Conservation (phyloP, 2,329 filamentous ascomycete genomes). For the Trichoderma sp. region DNA sequence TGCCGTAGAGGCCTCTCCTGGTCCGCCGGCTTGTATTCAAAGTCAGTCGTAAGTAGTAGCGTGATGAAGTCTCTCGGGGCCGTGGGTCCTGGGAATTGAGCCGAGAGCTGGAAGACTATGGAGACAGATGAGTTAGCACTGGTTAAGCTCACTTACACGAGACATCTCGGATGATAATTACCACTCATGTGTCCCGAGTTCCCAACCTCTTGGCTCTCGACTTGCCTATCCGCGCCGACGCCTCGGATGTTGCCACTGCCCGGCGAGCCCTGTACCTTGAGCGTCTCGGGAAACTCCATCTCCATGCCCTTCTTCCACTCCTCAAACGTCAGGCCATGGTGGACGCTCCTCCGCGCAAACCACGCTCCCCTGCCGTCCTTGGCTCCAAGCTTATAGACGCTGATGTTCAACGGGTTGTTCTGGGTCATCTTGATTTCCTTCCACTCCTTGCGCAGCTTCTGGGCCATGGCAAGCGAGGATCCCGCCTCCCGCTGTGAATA, state of each 20-base stretch:
- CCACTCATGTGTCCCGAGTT: slow-evolving; percentile 65
- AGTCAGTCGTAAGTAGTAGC: slow-evolving; percentile 69
- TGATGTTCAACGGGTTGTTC: slow-evolving; percentile 75
- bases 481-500: slow-evolving; percentile 43
- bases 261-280: slow-evolving; percentile 69
- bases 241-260: slow-evolving; percentile 78
- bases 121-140: slow-evolving; percentile 20
- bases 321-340: slow-evolving; percentile 74
- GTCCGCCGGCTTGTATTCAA: slow-evolving; percentile 40
- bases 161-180: slow-evolving; percentile 34
- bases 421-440: slow-evolving; percentile 77
- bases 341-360: slow-evolving; percentile 85
- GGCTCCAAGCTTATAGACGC: slow-evolving; percentile 75
- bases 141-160: not conserved
- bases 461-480: slow-evolving; percentile 50
- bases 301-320: slow-evolving; percentile 77
- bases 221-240: slow-evolving; percentile 75
- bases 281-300: slow-evolving; percentile 76
- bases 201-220: slow-evolving; percentile 63
- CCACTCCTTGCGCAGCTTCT: slow-evolving; percentile 76
- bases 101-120: slow-evolving; percentile 79
- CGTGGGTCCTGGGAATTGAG: slow-evolving; percentile 87
- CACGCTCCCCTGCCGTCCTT: slow-evolving; percentile 84
- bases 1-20: slow-evolving; percentile 57
- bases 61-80: slow-evolving; percentile 87